phyloP scores from a whole-genome alignment of 2,329 filamentous ascomycete species.

The Cladophialophora bantiana region DNA sequence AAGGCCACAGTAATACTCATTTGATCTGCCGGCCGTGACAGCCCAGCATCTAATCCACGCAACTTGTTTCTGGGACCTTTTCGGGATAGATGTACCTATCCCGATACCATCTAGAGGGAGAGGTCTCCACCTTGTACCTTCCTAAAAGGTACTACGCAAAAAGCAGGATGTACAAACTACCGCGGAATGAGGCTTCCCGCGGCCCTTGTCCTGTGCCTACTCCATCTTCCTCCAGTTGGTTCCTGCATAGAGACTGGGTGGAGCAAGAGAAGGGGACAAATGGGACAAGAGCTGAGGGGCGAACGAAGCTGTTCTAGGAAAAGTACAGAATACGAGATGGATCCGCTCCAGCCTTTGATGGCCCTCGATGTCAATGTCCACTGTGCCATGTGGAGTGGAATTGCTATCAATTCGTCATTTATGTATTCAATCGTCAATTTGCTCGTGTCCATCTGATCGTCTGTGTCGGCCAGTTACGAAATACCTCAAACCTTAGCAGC shows the following conservation, averaged over 20 bases:
- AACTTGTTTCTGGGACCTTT: background rate
- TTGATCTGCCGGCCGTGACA: background rate
- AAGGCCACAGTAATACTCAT: background rate
- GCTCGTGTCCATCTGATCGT: slow-evolving; percentile 1
- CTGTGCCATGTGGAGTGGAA: background rate
- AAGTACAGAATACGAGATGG: slow-evolving; percentile 16
- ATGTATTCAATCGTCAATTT: background rate
- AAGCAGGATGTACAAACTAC: background rate
- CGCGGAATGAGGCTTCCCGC: background rate
- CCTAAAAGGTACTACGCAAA: background rate
- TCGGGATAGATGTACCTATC: background rate
- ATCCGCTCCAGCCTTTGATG: background rate
- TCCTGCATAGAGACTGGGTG: background rate
- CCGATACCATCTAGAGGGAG: background rate
- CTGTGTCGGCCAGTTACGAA: background rate
- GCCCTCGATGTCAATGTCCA: no score
- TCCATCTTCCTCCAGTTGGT: background rate
- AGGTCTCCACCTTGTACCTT: slow-evolving; percentile 13
- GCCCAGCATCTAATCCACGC: no score
- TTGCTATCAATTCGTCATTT: background rate
- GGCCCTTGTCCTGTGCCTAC: background rate
- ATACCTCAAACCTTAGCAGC: background rate
- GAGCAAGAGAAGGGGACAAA: background rate
- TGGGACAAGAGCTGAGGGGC: background rate
- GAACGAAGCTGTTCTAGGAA: slow-evolving; percentile 7